A percentile compares a stretch with the other conserved stretches of the same genome.
Evolutionary conservation across 2,329 filamentous ascomycete genomes (phyloP).

Genomic region (Coleophoma crateriformis): DNA sequence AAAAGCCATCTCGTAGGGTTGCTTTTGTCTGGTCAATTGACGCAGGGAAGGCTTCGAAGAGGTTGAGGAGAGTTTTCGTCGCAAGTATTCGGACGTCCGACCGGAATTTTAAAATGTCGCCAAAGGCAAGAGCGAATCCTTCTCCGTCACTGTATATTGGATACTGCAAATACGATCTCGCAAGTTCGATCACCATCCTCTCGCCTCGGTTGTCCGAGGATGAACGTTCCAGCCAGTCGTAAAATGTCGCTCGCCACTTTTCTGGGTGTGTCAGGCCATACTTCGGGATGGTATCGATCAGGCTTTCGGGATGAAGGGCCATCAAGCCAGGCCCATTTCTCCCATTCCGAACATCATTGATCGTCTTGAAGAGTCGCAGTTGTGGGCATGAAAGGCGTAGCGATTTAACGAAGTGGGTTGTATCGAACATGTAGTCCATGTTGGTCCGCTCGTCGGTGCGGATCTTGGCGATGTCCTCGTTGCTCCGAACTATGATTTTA

Average conservation of each 20-base stretch:
- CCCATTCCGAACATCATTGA: slow-evolving; percentile 9
- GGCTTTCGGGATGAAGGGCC: slow-evolving; percentile 17
- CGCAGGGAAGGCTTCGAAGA: slow-evolving; percentile 6
- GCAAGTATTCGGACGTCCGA: slow-evolving; percentile 14
- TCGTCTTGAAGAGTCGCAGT: slow-evolving; percentile 16
- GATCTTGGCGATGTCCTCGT: slow-evolving; percentile 14
- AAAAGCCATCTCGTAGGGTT: slow-evolving; percentile 8
- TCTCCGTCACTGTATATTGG: slow-evolving; percentile 14
- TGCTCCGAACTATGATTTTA: slow-evolving; percentile 12
- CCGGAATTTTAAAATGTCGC: slow-evolving; percentile 18
- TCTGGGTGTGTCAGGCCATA: slow-evolving; percentile 16
- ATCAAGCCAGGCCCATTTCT: slow-evolving; percentile 9
- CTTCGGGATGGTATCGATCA: slow-evolving; percentile 11
- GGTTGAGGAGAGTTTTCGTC: slow-evolving; percentile 11
- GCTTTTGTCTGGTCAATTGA: slow-evolving; percentile 3
- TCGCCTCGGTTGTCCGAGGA: slow-evolving; percentile 4
- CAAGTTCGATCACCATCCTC: slow-evolving; percentile 12
- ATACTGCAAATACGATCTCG: slow-evolving; percentile 16
- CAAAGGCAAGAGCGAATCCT: slow-evolving; percentile 13
- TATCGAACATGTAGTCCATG: slow-evolving; percentile 22
- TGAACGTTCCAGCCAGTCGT: slow-evolving; percentile 15
- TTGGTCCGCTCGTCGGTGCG: slow-evolving; percentile 7
- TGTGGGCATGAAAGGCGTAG: slow-evolving; percentile 20
- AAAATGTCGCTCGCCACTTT: slow-evolving; percentile 16
- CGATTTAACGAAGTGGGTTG: slow-evolving; percentile 17